Base-by-base conservation (phyloP, 139 green algal genomes). In the Chlamydomonas applanata region DNA sequence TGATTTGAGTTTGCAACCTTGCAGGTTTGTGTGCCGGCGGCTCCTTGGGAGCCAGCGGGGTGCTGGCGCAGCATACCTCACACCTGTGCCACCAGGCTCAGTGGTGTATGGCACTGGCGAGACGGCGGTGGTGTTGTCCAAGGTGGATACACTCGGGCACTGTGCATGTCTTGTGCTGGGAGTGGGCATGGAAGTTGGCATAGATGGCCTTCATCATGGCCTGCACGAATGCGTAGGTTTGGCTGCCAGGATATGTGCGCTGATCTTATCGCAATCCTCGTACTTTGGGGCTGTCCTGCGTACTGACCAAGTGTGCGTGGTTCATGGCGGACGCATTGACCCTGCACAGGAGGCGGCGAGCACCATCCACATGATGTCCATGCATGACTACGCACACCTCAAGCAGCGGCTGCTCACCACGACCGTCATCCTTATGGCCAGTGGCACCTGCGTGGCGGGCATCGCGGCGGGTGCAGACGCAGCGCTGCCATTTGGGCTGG, bases 101-200 rank as follows among this genome's bases (percentile, higher is more conserved):
- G 83, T 93, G 17, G 85, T 96, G n/a, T 94, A 94, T 59, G 90
- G 91, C 64, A 79, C 74, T 40, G 91, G 91, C 0, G 83, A 91
- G 32, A 27, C 66, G 11, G 83, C 89, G 1, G 60, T 84, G 0
- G 63, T 92, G 0, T 63, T 94, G 0, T 83, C 73, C 1, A 86
- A 89, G 87, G 87, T 88, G 54, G 27, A 32, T 30, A 9, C 22
- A 25, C 11, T 5, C 27, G 22, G 17, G 56, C 60, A 45, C 7
- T 25, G 5, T 40, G 4, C 27, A 33, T 33, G 27, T 20, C 54
- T 29, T 33, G 56, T 24, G 56, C 56, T 13, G 56, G 20, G 35
- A 71, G 34, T n/a, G n/a, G n/a, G n/a, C n/a, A n/a, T n/a, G n/a
- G n/a, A n/a, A n/a, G n/a, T n/a, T n/a, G n/a, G n/a, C n/a, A n/a